These are phyloP conservation scores for Elsinoe fawcettii DNA, from an alignment of 2,329 filamentous ascomycete genomes.

Conservation along the genomic window DNA sequence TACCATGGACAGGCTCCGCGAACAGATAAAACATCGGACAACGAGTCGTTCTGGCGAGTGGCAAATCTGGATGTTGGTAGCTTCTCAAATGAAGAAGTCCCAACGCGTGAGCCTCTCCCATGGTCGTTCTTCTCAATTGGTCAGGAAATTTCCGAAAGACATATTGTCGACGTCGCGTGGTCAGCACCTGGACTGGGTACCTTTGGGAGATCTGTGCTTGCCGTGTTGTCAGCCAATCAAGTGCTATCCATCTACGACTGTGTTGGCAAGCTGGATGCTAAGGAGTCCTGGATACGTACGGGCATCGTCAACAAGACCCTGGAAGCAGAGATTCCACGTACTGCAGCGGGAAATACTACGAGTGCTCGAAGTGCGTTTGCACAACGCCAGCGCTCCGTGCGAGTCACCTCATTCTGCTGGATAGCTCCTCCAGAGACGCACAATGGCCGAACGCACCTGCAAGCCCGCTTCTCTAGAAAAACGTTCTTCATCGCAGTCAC, in stretches of 20 bases:
- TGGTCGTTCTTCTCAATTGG: constrained; percentile 47
- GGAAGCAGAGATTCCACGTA: constrained; percentile 18
- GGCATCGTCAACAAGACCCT: constrained; percentile 47
- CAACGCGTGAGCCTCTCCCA: constrained; percentile 38
- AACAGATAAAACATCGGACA: constrained; percentile 28
- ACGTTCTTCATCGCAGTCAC: constrained; percentile 36
- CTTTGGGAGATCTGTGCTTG: constrained; percentile 47
- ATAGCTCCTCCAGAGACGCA: background rate
- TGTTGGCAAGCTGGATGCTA: constrained; percentile 34
- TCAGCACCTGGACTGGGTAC: constrained; percentile 49
- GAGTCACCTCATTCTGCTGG: constrained; percentile 12
- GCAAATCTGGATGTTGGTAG: constrained; percentile 41
- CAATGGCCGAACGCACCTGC: background rate
- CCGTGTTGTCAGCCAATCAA: constrained; percentile 50
- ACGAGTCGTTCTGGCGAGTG: constrained; percentile 27
- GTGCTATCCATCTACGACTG: constrained; percentile 50
- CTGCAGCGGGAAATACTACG: background rate
- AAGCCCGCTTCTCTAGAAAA: background rate
- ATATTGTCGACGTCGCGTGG: constrained; percentile 46
- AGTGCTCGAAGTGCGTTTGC: background rate
- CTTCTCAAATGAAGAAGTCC: constrained; percentile 45
- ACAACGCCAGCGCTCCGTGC: background rate
- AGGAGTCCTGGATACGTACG: constrained; percentile 45
- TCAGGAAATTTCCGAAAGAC: constrained; percentile 50
- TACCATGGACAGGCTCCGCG: constrained; percentile 13